Evolutionary conservation across 192 early-diverging fungal species (phyloP).

Genomic region (Coemansia sp.): DNA sequence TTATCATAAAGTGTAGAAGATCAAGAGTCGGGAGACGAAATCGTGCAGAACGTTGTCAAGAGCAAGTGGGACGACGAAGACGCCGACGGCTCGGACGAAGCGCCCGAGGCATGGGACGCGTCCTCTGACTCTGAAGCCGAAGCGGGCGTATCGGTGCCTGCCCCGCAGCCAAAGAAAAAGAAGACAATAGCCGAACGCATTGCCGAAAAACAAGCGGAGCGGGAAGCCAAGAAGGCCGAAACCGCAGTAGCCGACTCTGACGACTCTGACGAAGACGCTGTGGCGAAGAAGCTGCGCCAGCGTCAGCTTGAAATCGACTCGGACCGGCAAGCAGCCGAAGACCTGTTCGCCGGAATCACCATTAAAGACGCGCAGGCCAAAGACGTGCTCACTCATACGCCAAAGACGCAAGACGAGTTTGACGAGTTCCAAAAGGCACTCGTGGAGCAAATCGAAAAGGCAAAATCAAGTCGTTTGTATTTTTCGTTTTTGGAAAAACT

Average conservation of each 20-base stretch:
- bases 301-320: slow-evolving; percentile 61
- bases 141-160: slow-evolving; percentile 14
- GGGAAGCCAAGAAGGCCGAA: slow-evolving; percentile 47
- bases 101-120: slow-evolving; percentile 65
- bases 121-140: slow-evolving; percentile 56
- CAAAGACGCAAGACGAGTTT: slow-evolving; percentile 69
- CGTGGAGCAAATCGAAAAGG: slow-evolving; percentile 59
- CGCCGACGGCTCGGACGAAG: slow-evolving; percentile 60
- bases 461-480: slow-evolving; percentile 50
- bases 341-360: slow-evolving; percentile 65
- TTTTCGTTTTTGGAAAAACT: slow-evolving; percentile 63
- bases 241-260: slow-evolving; percentile 37
- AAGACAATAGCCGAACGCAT: slow-evolving; percentile 60
- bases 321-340: slow-evolving; percentile 62
- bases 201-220: slow-evolving; percentile 59
- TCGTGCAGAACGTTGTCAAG: slow-evolving; percentile 8
- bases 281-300: slow-evolving; percentile 52
- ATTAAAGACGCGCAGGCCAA: slow-evolving; percentile 48
- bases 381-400: slow-evolving; percentile 50
- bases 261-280: slow-evolving; percentile 51
- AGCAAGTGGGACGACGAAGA: slow-evolving; percentile 65
- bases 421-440: slow-evolving; percentile 63
- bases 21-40: slow-evolving; percentile 9
- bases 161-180: slow-evolving; percentile 51
- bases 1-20: neutral